phyloP scores from a whole-genome alignment of 179 eudicot species.

The Carnegiea gigantea region DNA sequence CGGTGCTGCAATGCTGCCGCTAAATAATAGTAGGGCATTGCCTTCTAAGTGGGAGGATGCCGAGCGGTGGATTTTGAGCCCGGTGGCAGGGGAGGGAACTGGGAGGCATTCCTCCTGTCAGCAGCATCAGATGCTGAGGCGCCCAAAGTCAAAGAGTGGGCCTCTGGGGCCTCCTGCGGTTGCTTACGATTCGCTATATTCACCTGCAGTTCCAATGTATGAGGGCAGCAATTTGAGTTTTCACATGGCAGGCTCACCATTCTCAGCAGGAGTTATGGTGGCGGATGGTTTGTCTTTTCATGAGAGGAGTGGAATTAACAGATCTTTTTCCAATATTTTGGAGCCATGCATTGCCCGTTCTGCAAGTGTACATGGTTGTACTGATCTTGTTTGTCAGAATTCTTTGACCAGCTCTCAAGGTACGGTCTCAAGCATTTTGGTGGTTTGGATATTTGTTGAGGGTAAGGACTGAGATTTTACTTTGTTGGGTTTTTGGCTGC shows the following conservation, averaged over 20 bases:
- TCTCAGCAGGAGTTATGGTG: conserved; percentile 51
- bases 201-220: conserved; percentile 57
- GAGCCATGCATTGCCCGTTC: conserved; percentile 86
- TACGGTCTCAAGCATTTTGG: conserved; percentile 18
- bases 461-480: neutral
- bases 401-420: conserved; percentile 49
- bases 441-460: too few relatives aligned
- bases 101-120: conserved; percentile 43
- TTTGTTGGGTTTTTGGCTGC: neutral
- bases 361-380: conserved; percentile 77
- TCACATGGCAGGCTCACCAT: conserved; percentile 56
- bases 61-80: conserved; percentile 95
- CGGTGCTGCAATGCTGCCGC: conserved; percentile 51
- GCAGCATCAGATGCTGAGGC: conserved; percentile 52
- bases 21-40: conserved; percentile 60
- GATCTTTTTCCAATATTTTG: conserved; percentile 28
- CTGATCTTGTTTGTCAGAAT: conserved; percentile 55
- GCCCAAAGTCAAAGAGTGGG: conserved; percentile 88
- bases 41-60: conserved; percentile 99
- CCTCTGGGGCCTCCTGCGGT: conserved; percentile 82
- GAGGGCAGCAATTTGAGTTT: conserved; percentile 47
- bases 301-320: conserved; percentile 31
- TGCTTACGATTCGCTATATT: conserved; percentile 57
- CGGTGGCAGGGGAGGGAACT: conserved; percentile 56
- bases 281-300: conserved; percentile 48